Percentiles rank a stretch among this genome's conserved stretches.
These are phyloP conservation scores for Ophiostoma piceae DNA, from an alignment of 2,329 filamentous ascomycete species.

Conservation along the genomic window DNA sequence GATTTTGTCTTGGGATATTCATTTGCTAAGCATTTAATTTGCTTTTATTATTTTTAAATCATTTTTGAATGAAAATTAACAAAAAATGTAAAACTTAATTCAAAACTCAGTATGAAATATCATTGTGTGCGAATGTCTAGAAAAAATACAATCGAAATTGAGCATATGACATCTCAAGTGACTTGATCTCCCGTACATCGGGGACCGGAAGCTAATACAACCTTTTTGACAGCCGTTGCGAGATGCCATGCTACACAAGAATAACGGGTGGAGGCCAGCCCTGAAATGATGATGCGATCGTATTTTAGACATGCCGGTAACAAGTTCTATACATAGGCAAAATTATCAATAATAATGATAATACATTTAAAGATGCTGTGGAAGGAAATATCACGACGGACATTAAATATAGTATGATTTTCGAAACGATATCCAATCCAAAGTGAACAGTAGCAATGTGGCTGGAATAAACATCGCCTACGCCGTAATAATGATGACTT, in stretches of 20 bases:
- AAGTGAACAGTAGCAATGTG: background rate
- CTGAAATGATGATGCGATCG: background rate
- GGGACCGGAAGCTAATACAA: background rate
- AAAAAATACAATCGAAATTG: too few species aligned
- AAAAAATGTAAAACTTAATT: too few species aligned
- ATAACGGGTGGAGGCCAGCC: background rate
- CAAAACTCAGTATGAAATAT: too few species aligned
- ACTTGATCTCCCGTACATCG: background rate
- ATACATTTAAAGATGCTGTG: background rate
- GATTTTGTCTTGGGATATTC: too few species aligned
- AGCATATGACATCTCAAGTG: background rate
- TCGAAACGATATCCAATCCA: background rate
- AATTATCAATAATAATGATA: background rate
- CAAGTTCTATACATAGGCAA: background rate
- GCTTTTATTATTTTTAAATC: too few species aligned
- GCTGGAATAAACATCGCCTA: background rate
- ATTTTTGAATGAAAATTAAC: too few species aligned
- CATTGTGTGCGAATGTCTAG: too few species aligned
- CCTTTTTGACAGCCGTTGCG: background rate
- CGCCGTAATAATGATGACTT: too few species aligned
- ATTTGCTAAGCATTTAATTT: too few species aligned
- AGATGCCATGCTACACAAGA: background rate
- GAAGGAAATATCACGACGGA: background rate
- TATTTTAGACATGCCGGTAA: background rate
- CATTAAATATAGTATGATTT: background rate